These are phyloP conservation scores for Arthroderma uncinatum DNA, from an alignment of 2,329 filamentous ascomycete species.

Conservation along the genomic window DNA sequence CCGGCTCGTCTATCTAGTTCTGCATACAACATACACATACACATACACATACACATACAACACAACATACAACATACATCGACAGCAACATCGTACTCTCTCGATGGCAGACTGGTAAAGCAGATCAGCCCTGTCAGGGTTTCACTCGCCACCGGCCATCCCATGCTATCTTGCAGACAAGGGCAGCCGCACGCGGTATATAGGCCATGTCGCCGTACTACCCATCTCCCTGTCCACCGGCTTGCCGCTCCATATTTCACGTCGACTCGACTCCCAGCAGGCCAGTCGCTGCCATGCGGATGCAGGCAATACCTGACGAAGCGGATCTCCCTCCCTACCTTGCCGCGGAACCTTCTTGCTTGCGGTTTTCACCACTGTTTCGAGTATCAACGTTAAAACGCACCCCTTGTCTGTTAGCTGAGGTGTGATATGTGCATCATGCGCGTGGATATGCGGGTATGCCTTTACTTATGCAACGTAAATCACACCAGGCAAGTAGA, in stretches of 20 bases:
- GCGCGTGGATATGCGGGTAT: not conserved
- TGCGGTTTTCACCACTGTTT: not conserved
- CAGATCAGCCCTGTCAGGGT: not conserved
- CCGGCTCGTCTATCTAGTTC: too few relatives aligned
- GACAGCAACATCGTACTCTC: too few relatives aligned
- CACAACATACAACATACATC: too few relatives aligned
- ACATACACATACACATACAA: too few relatives aligned
- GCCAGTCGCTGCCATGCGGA: not conserved
- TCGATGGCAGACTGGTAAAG: too few relatives aligned
- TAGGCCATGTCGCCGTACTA: not conserved
- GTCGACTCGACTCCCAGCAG: not conserved
- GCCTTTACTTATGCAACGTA: not conserved
- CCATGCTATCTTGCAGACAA: not conserved
- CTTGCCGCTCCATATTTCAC: not conserved
- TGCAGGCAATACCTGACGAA: not conserved
- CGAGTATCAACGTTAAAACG: not conserved
- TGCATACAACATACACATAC: too few relatives aligned
- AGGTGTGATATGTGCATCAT: not conserved
- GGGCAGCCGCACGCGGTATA: not conserved
- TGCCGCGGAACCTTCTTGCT: not conserved
- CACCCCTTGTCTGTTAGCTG: not conserved
- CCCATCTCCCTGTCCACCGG: not conserved
- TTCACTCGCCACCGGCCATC: not conserved
- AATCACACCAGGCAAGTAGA: not conserved
- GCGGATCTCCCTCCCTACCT: not conserved